Base-by-base conservation (phyloP, 768 basidiomycete genomes). In the Pleurotus citrinopileatus region DNA sequence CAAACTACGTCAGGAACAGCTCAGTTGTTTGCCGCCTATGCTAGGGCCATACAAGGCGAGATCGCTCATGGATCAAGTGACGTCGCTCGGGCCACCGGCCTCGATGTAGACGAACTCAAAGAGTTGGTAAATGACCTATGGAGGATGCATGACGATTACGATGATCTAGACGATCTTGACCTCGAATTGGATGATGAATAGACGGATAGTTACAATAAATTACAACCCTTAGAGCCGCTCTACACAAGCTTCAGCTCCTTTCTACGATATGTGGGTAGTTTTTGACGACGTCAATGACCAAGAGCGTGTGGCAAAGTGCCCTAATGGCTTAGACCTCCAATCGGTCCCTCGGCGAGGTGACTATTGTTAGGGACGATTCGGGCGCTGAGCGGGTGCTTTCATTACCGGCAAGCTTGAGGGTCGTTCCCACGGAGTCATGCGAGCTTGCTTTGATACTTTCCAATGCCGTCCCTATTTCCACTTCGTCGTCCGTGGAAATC, bases 111-210 rank as follows among this genome's bases (percentile, higher is more conserved):
- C 56, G 85, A 86, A 3, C 59, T 86, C 51, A 74, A 62, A 52
- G 85, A 85, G 47, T 64, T 88, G 28, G 73, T 66, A 13, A 79
- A 81, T 58, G 77, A 77, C 36, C 61, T 88, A 43, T 86, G 87
- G 85, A 77, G 73, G 17, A 67, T 87, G 25, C 75, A 78, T 44
- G 84, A 85, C 55, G 70, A 67, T 57, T 67, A 70, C 23, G 66
- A 65, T 12, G 68, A 70, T 44, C 12, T 28, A n/a, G 25, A 9
- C 9, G n/a, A 53, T 42, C 6, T 17, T 1, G 26, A 42, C 27
- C 19, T 37, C 22, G 32, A n/a, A 10, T 19, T n/a, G 3, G 48
- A 38, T 15, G 29, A 51, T 34, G n/a, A 34, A 34, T 34, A 34
- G 32, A 10, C n/a, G 32, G n/a, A 34, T n/a, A 34, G 32, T n/a